Evolutionary conservation across 306 rosid genomes (phyloP).

Genomic region (Quercus agrifolia): DNA sequence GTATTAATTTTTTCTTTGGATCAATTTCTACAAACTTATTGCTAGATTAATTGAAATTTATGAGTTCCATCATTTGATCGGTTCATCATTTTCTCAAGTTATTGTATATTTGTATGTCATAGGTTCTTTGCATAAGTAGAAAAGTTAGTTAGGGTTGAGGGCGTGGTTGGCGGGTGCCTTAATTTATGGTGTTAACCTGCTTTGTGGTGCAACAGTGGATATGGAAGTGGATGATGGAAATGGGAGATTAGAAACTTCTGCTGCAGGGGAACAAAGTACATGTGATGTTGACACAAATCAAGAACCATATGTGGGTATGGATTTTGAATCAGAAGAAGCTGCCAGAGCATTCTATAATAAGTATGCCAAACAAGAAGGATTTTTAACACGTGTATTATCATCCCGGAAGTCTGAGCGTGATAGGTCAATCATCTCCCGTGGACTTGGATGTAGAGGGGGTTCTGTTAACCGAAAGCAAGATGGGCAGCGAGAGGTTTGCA

Average conservation of each 20-base stretch:
- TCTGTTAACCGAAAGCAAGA: conserved; percentile 15
- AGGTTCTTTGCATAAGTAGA: neutral
- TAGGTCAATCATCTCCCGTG: conserved; percentile 38
- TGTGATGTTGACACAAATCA: conserved; percentile 23
- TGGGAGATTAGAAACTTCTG: conserved; percentile 22
- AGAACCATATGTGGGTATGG: conserved; percentile 37
- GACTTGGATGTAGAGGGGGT: conserved; percentile 35
- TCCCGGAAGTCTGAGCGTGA: conserved; percentile 40
- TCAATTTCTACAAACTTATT: neutral
- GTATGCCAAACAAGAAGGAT: conserved; percentile 30
- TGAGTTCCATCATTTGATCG: neutral
- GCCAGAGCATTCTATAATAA: conserved; percentile 32
- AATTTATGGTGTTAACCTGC: conserved; percentile 2
- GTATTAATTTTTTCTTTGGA: too few relatives aligned
- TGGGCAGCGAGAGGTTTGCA: conserved; percentile 17
- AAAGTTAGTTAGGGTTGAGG: neutral
- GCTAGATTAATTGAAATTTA: neutral
- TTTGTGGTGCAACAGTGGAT: conserved; percentile 26
- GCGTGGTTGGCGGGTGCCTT: neutral
- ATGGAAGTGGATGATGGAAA: conserved; percentile 25
- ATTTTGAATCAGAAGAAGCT: conserved; percentile 23
- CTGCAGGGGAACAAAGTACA: conserved; percentile 22
- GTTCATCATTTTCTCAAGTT: neutral
- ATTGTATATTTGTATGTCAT: neutral
- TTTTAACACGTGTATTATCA: conserved; percentile 31